Evolutionary conservation across 768 basidiomycete genomes (phyloP).

Genomic region (Hypholoma fasciculare): DNA sequence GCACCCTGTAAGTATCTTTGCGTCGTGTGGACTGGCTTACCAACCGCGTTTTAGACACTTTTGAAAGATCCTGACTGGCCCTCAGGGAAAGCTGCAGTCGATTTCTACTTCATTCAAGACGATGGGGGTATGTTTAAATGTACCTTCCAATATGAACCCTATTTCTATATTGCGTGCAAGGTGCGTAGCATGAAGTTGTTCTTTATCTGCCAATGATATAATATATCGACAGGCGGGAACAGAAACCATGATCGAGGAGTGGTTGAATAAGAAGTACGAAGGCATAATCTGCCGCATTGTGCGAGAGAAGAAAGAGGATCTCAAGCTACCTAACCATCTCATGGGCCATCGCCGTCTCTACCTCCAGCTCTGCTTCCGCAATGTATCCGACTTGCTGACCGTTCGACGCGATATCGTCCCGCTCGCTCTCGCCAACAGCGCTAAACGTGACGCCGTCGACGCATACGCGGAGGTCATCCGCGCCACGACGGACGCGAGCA

Average conservation of each 20-base stretch:
- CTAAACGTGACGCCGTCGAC: slow-evolving; percentile 93
- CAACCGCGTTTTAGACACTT: slow-evolving; percentile 60
- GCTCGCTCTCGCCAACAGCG: slow-evolving; percentile 84
- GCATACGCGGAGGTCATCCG: slow-evolving; percentile 96
- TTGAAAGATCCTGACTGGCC: slow-evolving; percentile 85
- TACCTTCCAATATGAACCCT: slow-evolving; percentile 91
- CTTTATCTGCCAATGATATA: not conserved
- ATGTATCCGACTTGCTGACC: slow-evolving; percentile 87
- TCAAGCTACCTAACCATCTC: slow-evolving; percentile 93
- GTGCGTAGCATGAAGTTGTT: slow-evolving; percentile 39
- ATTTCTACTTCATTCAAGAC: slow-evolving; percentile 97
- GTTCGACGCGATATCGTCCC: slow-evolving; percentile 90
- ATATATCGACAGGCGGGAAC: slow-evolving; percentile 61
- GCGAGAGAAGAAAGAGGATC: slow-evolving; percentile 88
- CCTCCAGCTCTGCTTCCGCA: slow-evolving; percentile 87
- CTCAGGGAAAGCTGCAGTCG: slow-evolving; percentile 86
- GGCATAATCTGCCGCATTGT: slow-evolving; percentile 78
- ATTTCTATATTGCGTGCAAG: slow-evolving; percentile 92
- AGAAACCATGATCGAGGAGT: slow-evolving; percentile 92
- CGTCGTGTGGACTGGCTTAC: not conserved
- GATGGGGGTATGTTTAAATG: slow-evolving; percentile 97
- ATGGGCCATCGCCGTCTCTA: slow-evolving; percentile 92
- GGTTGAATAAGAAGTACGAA: slow-evolving; percentile 92
- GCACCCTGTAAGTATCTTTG: slow-evolving; percentile 75
- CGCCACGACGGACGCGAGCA: slow-evolving; percentile 66